Conservation (phyloP, 108 stramenopile species). For the Discostella pseudostelligera region DNA sequence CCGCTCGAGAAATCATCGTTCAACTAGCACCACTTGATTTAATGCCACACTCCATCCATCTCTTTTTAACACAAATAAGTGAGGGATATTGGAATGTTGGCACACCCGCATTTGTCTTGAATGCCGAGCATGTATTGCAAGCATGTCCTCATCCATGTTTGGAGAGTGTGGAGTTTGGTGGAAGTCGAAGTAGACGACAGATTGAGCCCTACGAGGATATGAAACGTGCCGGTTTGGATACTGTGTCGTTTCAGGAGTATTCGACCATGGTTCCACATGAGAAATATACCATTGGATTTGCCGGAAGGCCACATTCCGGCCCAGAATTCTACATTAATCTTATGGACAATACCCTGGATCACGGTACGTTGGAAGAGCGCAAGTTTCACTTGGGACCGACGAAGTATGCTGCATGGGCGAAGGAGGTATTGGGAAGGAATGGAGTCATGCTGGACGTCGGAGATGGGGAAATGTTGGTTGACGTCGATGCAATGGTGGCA, state of each 20-base stretch:
- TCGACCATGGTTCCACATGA: constrained; percentile 65
- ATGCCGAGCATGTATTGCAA: constrained; percentile 83
- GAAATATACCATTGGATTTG: constrained; percentile 82
- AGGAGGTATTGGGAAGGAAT: constrained; percentile 34
- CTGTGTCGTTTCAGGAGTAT: constrained; percentile 85
- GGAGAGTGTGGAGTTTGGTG: constrained; percentile 31
- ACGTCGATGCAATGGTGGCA: constrained; percentile 6
- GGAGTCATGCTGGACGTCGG: constrained; percentile 52
- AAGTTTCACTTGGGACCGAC: constrained; percentile 15
- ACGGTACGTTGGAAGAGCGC: constrained; percentile 78
- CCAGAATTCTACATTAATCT: constrained; percentile 90
- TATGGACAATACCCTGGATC: constrained; percentile 78
- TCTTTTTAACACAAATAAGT: constrained; percentile 52
- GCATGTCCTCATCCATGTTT: constrained; percentile 79
- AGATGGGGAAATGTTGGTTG: constrained; percentile 12
- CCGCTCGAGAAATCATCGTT: constrained; percentile 20
- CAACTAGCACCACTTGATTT: constrained; percentile 36
- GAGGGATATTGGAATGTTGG: constrained; percentile 63
- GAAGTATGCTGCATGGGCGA: constrained; percentile 48
- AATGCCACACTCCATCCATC: constrained; percentile 54
- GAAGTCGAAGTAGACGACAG: constrained; percentile 36
- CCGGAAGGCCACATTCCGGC: constrained; percentile 86
- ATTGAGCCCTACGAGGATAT: constrained; percentile 48
- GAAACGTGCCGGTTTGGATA: constrained; percentile 45
- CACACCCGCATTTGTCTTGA: constrained; percentile 67